phyloP scores from a whole-genome alignment of 805 yeast species.

The Candida multigemmis region DNA sequence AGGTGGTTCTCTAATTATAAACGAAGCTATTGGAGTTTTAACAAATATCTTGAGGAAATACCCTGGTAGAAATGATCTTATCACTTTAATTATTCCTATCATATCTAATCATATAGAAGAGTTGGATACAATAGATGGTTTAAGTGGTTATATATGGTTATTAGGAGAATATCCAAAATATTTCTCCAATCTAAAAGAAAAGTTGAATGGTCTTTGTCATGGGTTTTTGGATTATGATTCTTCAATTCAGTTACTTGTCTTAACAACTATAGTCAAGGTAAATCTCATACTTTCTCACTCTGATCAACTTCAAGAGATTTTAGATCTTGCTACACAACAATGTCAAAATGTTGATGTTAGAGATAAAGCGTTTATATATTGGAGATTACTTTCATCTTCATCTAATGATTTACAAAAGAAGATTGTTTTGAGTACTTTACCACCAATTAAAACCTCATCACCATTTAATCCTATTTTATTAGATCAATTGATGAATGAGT shows the following conservation, averaged over 20 bases:
- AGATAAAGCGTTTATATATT: conserved; percentile 71
- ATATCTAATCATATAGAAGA: conserved; percentile 40
- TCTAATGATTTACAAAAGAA: conserved; percentile 35
- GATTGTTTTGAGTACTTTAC: conserved; percentile 54
- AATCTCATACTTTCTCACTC: conserved; percentile 21
- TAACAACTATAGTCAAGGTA: conserved; percentile 57
- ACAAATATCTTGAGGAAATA: conserved; percentile 62
- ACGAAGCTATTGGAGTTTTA: conserved; percentile 53
- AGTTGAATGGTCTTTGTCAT: conserved; percentile 37
- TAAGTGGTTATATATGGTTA: conserved; percentile 58
- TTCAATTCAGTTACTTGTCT: conserved; percentile 46
- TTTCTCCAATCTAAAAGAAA: conserved; percentile 43
- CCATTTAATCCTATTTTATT: conserved; percentile 60
- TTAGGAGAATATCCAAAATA: conserved; percentile 62
- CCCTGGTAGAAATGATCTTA: conserved; percentile 40
- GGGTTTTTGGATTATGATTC: conserved; percentile 54
- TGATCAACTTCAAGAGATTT: conserved; percentile 43
- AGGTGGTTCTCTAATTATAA: conserved; percentile 49
- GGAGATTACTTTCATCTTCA: conserved; percentile 59
- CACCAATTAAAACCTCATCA: conserved; percentile 67
- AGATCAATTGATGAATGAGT: conserved; percentile 60
- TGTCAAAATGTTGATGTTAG: conserved; percentile 70
- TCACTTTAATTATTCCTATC: conserved; percentile 47
- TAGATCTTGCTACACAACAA: conserved; percentile 54
- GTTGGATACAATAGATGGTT: conserved; percentile 40